Evolutionary conservation across 164 flowering plant species (phyloP), one percentile per base, ranked within the genome.

Genomic region (Chimonanthus praecox): DNA sequence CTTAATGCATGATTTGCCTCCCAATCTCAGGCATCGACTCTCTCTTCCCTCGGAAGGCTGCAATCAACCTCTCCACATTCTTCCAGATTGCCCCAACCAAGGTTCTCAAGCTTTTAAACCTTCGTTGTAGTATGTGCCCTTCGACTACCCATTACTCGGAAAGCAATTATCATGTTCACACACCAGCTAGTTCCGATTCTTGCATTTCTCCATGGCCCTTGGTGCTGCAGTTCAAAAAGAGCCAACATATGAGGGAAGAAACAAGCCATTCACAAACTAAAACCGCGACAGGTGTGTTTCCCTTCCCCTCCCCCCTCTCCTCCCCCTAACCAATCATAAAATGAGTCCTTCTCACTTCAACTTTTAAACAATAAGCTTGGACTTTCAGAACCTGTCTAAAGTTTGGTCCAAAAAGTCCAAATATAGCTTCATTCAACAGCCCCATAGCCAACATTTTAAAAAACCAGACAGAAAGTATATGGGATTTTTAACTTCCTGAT

Each of bases 171-270:
- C 73, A 21, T 47, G 51, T 47, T 72, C 65, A 72, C 79, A 64
- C 62, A 43, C 33, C 18, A 69, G 67, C 83, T 89, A 88, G 86
- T 75, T 82, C 67, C 82, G 68, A 81, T 75, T 87, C 77, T 82
- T 85, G 72, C 90, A 87, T 80, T 92, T 88, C 80, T 91, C 94
- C 90, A 83, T 80, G 62, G 87, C 90, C 84, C 94, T 83, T 43
- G 97, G 97, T 80, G 97, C 92, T 90, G 90, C 67, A 70, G 48
- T 15, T 44, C 58, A 63, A 49, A 21, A 7, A 70, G 4, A 71
- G 16, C 5, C 33, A 54, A 45, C 47, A 44, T 60, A 9, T 3
- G 10, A 7, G 33, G 13, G 18, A 61, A 48, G 16, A 15, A 54
- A 54, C 60, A 54, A 54, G n/a, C 65, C 7, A 13, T 49, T 46